Base-by-base conservation (phyloP, 192 early-diverging fungal genomes). In the Coemansia sp. region DNA sequence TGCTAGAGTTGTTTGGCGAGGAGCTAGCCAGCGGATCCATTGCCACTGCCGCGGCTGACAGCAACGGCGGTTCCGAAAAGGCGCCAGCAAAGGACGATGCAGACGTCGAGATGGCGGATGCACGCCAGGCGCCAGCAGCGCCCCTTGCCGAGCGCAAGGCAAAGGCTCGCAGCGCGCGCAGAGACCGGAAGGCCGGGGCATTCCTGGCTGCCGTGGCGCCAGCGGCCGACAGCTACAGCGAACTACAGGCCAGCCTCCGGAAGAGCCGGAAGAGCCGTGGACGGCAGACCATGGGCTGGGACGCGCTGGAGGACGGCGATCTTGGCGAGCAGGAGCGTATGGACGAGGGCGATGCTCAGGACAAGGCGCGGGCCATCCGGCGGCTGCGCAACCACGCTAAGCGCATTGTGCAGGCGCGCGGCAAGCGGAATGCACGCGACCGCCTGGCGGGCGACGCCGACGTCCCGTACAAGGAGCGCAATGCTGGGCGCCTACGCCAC, bases 301-400 rank as follows among this genome's bases (percentile, higher is more conserved):
- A 75, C 27, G 59, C 71, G 37, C 61, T 61, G 23, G 61, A 44
- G 23, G 64, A 53, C 39, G 74, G 71, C 26, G 88, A 91, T 56
- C 82, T 90, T 68, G 90, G 85, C 42, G 90, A 92, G 56, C 58
- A 79, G 49, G 82, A 83, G 47, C 82, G 70, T 18, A 47, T 91
- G 41, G 80, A 85, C 47, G 82, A 82, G 32, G 79, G 81, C 7
- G 93, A 94, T 48, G 51, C 81, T 31, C 82, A 88, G 49, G 93
- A 94, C 50, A 92, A 95, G 75, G 56, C 69, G 23, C 75, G 75
- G 25, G 78, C 81, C 1, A 47, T 69, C 17, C 60, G 60, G 32
- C 50, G 58, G 7, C 54, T 76, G 42, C 74, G 67, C 16, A 56
- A 76, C 50, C 63, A 76, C 29, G 66, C 62, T 31, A 53, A 58